phyloP scores from a whole-genome alignment of 805 yeast species.

The Candida berthetii region DNA sequence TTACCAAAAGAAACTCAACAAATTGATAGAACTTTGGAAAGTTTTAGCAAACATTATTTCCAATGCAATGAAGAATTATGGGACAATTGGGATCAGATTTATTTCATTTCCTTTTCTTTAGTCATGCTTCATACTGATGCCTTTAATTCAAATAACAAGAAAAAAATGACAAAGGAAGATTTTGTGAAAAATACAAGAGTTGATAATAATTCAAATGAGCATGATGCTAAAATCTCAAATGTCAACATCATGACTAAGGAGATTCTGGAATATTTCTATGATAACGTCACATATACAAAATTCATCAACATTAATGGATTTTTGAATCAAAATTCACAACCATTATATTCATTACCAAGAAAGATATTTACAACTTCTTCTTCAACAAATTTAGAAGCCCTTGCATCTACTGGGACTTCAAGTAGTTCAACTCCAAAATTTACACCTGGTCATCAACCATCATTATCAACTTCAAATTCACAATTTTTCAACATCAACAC shows the following conservation, averaged over 20 bases:
- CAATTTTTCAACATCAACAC: conserved; percentile 13
- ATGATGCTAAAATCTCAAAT: conserved; percentile 12
- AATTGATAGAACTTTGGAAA: conserved; percentile 59
- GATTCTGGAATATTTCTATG: conserved; percentile 52
- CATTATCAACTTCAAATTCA: conserved; percentile 18
- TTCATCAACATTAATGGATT: conserved; percentile 34
- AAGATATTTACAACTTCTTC: conserved; percentile 17
- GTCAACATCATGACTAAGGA: conserved; percentile 29
- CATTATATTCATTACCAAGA: conserved; percentile 12
- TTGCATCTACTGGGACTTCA: background rate
- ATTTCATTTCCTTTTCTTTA: conserved; percentile 57
- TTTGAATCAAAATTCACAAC: too few relatives aligned
- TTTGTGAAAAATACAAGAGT: conserved; percentile 42
- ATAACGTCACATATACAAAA: conserved; percentile 57
- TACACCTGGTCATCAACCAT: conserved; percentile 4
- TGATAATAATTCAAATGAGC: conserved; percentile 14
- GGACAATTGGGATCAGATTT: conserved; percentile 44
- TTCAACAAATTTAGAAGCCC: conserved; percentile 14
- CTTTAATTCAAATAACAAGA: conserved; percentile 60
- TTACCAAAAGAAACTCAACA: conserved; percentile 73
- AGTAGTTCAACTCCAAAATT: conserved; percentile 2
- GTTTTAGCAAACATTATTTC: conserved; percentile 48
- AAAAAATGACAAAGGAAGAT: conserved; percentile 60
- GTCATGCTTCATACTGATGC: conserved; percentile 71
- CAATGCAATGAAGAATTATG: conserved; percentile 17